A percentile compares a stretch with the other conserved stretches of the same genome.
Evolutionary conservation across 257 asterid genomes (phyloP).

Genomic region (Fraxinus pennsylvanica): DNA sequence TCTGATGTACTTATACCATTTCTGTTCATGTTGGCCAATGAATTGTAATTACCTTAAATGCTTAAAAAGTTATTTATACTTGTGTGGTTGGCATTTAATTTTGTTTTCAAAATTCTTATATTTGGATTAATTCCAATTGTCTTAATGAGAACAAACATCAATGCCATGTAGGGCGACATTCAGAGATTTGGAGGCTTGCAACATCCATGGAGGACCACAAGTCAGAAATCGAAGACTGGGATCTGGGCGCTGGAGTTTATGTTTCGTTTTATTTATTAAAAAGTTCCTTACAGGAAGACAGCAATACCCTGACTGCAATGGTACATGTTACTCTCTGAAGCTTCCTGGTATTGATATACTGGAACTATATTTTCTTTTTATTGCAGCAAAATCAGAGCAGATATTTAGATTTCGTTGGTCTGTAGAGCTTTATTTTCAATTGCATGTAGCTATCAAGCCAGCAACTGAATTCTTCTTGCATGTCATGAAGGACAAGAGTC

Average conservation of each 20-base stretch:
- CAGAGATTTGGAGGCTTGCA: conserved; percentile 79
- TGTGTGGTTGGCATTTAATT: not conserved
- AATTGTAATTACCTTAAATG: not conserved
- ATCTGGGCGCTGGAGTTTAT: conserved; percentile 92
- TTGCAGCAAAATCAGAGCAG: not conserved
- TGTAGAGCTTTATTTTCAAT: not conserved
- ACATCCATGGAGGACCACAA: conserved; percentile 77
- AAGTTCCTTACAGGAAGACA: conserved; percentile 68
- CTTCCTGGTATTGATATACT: not conserved
- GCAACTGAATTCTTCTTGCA: conserved; percentile 1
- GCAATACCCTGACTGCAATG: conserved; percentile 56
- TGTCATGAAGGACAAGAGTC: conserved; percentile 2
- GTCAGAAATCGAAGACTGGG: conserved; percentile 94
- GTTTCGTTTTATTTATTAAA: conserved; percentile 65
- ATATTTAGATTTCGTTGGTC: not conserved
- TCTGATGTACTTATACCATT: not conserved
- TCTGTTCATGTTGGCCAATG: not conserved
- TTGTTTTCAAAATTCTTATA: not conserved
- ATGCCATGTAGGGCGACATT: conserved; percentile 63
- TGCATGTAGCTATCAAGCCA: not conserved
- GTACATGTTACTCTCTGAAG: conserved; percentile 32
- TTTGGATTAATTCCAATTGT: not conserved
- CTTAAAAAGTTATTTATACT: not conserved
- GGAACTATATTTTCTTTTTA: not conserved
- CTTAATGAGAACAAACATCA: conserved; percentile 14